Conservation (phyloP, 352 stramenopile species). For the Phytopythium vexans region DNA sequence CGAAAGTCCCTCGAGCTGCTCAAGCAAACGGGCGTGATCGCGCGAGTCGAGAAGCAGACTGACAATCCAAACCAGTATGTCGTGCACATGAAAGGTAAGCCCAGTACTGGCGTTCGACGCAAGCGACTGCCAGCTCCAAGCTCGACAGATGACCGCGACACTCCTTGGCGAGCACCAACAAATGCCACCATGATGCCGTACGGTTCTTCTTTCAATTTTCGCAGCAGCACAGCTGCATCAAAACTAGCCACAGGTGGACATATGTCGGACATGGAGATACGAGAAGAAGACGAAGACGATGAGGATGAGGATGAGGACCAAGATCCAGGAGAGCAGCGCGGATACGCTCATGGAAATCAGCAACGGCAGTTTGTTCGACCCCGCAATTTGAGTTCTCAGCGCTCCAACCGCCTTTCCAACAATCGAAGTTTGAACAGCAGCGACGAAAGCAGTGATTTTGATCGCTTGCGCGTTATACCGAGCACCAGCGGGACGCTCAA, state of each 20-base stretch:
- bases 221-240: background rate
- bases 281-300: background rate
- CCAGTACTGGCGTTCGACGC: constrained; percentile 21
- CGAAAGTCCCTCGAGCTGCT: constrained; percentile 47
- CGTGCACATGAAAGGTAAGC: constrained; percentile 54
- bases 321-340: background rate
- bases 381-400: no score
- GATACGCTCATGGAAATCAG: no score
- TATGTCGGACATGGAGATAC: constrained; percentile 1
- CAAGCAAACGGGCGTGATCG: constrained; percentile 62
- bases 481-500: no score
- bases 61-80: constrained; percentile 70
- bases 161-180: constrained; percentile 3
- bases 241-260: background rate
- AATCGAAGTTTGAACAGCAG: no score
- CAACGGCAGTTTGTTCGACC: no score
- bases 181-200: constrained; percentile 5
- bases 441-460: no score
- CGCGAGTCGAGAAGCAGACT: constrained; percentile 37
- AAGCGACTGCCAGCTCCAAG: constrained; percentile 31
- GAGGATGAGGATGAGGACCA: background rate
- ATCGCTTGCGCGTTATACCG: no score
- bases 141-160: background rate
- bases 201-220: constrained; percentile 1
- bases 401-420: no score